Evolutionary conservation across 768 basidiomycete species (phyloP).

Genomic region (Suillus cothurnatus): DNA sequence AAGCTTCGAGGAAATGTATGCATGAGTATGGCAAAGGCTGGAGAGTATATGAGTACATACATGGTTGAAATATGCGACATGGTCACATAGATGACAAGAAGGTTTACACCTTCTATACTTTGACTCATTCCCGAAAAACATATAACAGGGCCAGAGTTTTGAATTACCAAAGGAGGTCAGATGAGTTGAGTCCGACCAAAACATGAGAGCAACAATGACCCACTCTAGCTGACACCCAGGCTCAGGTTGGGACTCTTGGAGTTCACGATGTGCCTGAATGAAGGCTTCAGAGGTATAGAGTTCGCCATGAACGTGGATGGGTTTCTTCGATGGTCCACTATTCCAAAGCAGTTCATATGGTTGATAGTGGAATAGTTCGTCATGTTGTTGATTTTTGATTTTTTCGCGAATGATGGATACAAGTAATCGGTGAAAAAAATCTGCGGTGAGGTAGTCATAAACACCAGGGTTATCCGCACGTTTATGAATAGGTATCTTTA

Average conservation of each 20-base stretch:
- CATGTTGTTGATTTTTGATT: constrained; percentile 13
- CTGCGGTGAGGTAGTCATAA: neutral
- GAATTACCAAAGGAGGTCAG: constrained; percentile 33
- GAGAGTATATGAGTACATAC: constrained; percentile 8
- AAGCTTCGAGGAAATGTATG: constrained; percentile 7
- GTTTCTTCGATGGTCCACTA: neutral
- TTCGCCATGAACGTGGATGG: constrained; percentile 19
- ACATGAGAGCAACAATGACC: constrained; percentile 25
- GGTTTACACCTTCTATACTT: constrained; percentile 23
- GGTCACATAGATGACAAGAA: constrained; percentile 11
- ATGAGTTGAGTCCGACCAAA: constrained; percentile 36
- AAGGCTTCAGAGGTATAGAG: constrained; percentile 21
- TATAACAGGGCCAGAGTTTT: constrained; percentile 28
- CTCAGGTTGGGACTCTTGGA: constrained; percentile 19
- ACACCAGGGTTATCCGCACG: constrained; percentile 8
- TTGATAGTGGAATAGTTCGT: constrained; percentile 20
- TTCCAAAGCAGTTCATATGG: constrained; percentile 23
- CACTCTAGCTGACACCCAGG: constrained; percentile 17
- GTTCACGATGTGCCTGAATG: constrained; percentile 18
- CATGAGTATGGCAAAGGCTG: neutral
- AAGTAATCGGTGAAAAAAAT: constrained; percentile 17
- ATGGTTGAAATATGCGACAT: constrained; percentile 15
- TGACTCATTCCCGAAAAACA: constrained; percentile 24
- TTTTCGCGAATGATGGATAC: constrained; percentile 19
- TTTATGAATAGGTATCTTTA: constrained; percentile 15